These are phyloP conservation scores for Tilletia walkeri DNA, from an alignment of 1,284 basidiomycete genomes.

Conservation along the genomic window DNA sequence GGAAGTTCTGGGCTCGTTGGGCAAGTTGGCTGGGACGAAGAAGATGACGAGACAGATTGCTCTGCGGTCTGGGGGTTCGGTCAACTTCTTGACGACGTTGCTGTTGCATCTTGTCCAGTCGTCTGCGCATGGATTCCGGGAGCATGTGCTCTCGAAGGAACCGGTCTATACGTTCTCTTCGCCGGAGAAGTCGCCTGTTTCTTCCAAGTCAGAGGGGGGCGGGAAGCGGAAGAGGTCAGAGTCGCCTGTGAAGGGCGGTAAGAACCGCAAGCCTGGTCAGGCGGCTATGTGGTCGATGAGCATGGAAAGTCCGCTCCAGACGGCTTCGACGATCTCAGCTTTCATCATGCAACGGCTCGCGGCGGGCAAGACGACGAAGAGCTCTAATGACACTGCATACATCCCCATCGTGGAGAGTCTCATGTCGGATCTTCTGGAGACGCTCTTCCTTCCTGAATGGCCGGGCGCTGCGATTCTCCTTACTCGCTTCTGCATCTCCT, in stretches of 20 bases:
- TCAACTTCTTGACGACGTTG: slow-evolving; percentile 86
- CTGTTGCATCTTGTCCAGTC: slow-evolving; percentile 94
- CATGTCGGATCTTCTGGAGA: slow-evolving; percentile 80
- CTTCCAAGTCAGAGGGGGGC: background rate
- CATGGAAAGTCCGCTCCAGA: slow-evolving; percentile 11
- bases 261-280: background rate
- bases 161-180: background rate
- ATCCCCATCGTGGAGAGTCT: slow-evolving; percentile 84
- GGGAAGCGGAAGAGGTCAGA: background rate
- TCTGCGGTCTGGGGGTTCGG: slow-evolving; percentile 64
- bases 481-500: slow-evolving; percentile 40
- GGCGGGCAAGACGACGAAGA: slow-evolving; percentile 35
- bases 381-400: slow-evolving; percentile 60
- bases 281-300: slow-evolving; percentile 7
- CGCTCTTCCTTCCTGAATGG: slow-evolving; percentile 93
- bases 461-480: slow-evolving; percentile 78
- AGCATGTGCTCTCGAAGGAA: slow-evolving; percentile 4
- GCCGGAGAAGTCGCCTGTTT: background rate
- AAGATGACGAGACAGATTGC: slow-evolving; percentile 73
- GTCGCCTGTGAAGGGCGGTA: background rate
- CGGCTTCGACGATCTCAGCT: background rate
- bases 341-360: slow-evolving; percentile 7
- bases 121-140: slow-evolving; percentile 56
- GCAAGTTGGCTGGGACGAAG: slow-evolving; percentile 82
- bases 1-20: slow-evolving; percentile 83